Evolutionary conservation across 2,329 filamentous ascomycete species (phyloP).

Genomic region (Fusarium irregulare): DNA sequence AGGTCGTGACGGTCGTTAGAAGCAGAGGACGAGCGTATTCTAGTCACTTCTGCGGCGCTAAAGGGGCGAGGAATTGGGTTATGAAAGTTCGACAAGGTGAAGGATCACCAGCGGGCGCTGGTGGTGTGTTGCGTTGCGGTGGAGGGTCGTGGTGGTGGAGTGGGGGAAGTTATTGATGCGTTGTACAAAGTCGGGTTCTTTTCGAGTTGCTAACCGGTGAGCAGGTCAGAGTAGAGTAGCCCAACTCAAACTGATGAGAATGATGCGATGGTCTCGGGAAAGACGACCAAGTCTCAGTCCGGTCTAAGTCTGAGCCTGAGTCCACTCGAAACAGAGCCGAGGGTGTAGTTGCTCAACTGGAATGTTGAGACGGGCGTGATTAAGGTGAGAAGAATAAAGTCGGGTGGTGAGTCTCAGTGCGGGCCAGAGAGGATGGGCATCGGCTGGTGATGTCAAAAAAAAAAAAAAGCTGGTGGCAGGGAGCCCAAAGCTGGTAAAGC

Average conservation of each 20-base stretch:
- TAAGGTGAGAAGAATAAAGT: constrained; percentile 17
- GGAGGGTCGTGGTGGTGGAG: constrained; percentile 38
- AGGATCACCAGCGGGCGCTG: constrained; percentile 53
- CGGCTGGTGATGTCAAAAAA: constrained; percentile 49
- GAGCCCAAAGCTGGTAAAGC: constrained; percentile 39
- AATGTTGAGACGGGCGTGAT: constrained; percentile 31
- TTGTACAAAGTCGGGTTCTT: constrained; percentile 35
- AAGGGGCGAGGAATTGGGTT: constrained; percentile 39
- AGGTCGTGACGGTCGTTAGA: constrained; percentile 67
- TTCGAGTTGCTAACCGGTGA: constrained; percentile 9
- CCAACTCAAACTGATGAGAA: constrained; percentile 7
- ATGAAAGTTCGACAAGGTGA: constrained; percentile 60
- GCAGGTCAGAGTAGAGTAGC: constrained; percentile 7
- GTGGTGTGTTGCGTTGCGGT: constrained; percentile 48
- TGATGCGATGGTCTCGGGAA: constrained; percentile 30
- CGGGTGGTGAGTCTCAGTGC: constrained; percentile 25
- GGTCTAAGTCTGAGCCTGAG: constrained; percentile 10
- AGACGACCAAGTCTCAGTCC: constrained; percentile 31
- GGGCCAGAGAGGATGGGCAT: constrained; percentile 31
- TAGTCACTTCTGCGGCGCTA: constrained; percentile 59
- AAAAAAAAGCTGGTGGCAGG: constrained; percentile 50
- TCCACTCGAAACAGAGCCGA: constrained; percentile 35
- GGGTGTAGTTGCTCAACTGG: constrained; percentile 33
- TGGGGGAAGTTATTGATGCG: constrained; percentile 35
- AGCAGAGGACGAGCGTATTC: constrained; percentile 52